Conservation (phyloP, 2,329 filamentous ascomycete genomes). For the Fusarium sp. region DNA sequence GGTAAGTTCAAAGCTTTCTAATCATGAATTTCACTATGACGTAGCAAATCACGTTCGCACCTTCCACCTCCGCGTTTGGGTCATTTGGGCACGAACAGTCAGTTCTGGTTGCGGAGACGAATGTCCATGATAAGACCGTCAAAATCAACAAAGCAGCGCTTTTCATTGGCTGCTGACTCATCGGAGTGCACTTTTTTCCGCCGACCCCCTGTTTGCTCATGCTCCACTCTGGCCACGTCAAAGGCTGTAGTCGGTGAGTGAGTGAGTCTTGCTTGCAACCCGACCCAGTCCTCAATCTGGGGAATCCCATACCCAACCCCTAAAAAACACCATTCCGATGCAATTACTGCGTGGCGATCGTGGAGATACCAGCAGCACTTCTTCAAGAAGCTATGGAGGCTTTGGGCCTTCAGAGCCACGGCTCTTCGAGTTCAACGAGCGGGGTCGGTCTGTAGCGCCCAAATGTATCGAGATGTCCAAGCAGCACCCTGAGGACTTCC, state of each 20-base stretch:
- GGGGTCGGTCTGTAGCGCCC: slow-evolving; percentile 39
- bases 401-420: slow-evolving; percentile 38
- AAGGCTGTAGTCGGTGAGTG: slow-evolving; percentile 43
- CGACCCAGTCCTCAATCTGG: slow-evolving; percentile 30
- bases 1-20: slow-evolving; percentile 1
- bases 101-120: slow-evolving; percentile 9
- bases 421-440: slow-evolving; percentile 41
- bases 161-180: slow-evolving; percentile 12
- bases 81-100: slow-evolving; percentile 22
- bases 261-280: slow-evolving; percentile 29
- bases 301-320: slow-evolving; percentile 25
- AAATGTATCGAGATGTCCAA: slow-evolving; percentile 39
- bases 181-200: slow-evolving; percentile 40
- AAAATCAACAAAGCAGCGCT: neutral
- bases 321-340: slow-evolving; percentile 37
- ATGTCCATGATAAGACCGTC: slow-evolving; percentile 15
- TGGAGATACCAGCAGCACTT: slow-evolving; percentile 42
- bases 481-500: slow-evolving; percentile 38
- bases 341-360: slow-evolving; percentile 44
- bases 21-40: slow-evolving; percentile 10
- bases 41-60: slow-evolving; percentile 4
- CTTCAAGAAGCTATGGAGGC: slow-evolving; percentile 41
- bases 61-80: slow-evolving; percentile 10
- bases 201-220: slow-evolving; percentile 10
- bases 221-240: slow-evolving; percentile 42